phyloP scores from a whole-genome alignment of 768 basidiomycete genomes.

The Tulasnella sp. region DNA sequence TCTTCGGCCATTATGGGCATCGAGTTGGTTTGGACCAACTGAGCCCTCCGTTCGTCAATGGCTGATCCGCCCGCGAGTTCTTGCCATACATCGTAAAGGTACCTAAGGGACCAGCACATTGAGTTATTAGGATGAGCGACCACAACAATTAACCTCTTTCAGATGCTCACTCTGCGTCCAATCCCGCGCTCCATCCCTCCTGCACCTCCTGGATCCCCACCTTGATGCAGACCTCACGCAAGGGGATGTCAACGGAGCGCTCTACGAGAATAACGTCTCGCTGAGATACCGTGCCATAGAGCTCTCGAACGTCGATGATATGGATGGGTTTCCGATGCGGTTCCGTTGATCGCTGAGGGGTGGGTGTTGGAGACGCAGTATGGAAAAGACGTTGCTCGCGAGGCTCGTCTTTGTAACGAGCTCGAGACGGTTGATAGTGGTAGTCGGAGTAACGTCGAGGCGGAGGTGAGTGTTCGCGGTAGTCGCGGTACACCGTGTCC shows the following conservation, averaged over 20 bases:
- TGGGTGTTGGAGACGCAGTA: not conserved
- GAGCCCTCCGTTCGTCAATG: conserved; percentile 20
- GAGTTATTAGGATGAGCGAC: not conserved
- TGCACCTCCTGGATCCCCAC: conserved; percentile 17
- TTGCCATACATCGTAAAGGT: conserved; percentile 31
- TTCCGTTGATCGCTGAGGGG: not conserved
- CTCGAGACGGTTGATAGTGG: not conserved
- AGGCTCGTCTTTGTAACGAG: conserved; percentile 16
- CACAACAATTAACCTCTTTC: not conserved
- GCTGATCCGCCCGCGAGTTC: conserved; percentile 23
- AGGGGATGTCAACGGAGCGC: not conserved
- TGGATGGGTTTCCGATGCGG: not conserved
- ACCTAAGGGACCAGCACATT: not conserved
- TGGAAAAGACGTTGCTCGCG: conserved; percentile 8
- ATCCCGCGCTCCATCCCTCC: conserved; percentile 32
- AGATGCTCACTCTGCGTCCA: conserved; percentile 30
- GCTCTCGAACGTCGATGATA: conserved; percentile 27
- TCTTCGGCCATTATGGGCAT: not conserved
- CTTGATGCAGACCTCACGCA: conserved; percentile 26
- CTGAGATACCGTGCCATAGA: conserved; percentile 20
- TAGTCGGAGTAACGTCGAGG: not conserved
- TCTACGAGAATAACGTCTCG: not conserved
- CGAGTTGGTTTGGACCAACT: conserved; percentile 9
- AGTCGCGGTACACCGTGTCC: not conserved
- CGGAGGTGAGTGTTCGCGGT: conserved; percentile 15